Conservation (phyloP, 192 early-diverging fungal genomes). For the Coemansia sp. region DNA sequence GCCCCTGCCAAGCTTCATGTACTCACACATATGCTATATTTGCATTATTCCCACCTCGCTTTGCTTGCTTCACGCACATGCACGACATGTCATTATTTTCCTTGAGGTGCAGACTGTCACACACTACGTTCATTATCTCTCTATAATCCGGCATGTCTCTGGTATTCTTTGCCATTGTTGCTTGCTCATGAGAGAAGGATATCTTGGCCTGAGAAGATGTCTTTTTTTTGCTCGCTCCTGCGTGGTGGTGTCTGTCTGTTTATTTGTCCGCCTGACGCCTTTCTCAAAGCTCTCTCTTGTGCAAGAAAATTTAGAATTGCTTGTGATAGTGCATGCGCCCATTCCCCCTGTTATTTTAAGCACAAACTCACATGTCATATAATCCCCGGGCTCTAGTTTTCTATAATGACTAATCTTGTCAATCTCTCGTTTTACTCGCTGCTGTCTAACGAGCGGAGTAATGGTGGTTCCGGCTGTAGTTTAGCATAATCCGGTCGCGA, state of each 20-base stretch:
- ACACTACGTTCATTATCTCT: slow-evolving; percentile 5
- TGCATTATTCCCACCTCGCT: background rate
- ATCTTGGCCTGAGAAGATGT: slow-evolving; percentile 1
- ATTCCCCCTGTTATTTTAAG: background rate
- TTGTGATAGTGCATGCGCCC: background rate
- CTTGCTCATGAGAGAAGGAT: background rate
- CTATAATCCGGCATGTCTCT: background rate
- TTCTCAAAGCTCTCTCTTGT: background rate
- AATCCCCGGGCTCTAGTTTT: background rate
- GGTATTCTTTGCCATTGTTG: background rate
- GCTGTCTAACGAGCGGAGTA: background rate
- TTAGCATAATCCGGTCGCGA: slow-evolving; percentile 52
- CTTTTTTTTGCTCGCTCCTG: background rate
- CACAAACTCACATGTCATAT: slow-evolving; percentile 7
- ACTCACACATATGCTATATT: slow-evolving; percentile 2
- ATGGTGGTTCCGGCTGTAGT: slow-evolving; percentile 31
- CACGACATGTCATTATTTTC: slow-evolving; percentile 4
- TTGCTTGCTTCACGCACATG: background rate
- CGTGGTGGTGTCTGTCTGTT: background rate
- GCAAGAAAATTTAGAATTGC: background rate
- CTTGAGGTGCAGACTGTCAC: background rate
- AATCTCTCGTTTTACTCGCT: background rate
- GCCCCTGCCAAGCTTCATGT: background rate
- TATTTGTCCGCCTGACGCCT: background rate
- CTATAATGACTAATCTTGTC: slow-evolving; percentile 2